Evolutionary conservation across 441 rosid genomes (phyloP).

Genomic region (Geranium incanum): DNA sequence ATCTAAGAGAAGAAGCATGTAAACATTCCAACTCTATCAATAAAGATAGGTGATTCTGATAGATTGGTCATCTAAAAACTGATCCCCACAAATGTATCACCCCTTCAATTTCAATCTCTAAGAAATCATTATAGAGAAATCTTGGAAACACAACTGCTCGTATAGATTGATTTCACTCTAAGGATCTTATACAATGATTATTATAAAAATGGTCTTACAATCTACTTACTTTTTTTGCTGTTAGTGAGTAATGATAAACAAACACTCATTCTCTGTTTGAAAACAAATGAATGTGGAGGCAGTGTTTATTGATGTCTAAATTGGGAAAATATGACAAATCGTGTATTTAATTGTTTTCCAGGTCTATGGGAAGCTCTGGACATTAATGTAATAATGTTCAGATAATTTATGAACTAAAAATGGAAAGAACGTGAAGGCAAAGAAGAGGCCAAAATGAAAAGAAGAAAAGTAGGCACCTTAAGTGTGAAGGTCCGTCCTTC

Average conservation of each 20-base stretch:
- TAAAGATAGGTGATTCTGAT: too few relatives aligned
- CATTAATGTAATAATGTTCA: background rate
- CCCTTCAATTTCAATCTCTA: too few relatives aligned
- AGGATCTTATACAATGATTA: background rate
- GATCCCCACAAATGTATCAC: too few relatives aligned
- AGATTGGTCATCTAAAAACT: too few relatives aligned
- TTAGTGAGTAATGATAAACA: background rate
- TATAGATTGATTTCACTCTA: background rate
- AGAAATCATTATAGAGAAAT: background rate
- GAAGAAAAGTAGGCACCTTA: slow-evolving; percentile 42
- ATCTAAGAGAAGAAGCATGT: too few relatives aligned
- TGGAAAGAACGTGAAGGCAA: background rate
- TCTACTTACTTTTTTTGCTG: background rate
- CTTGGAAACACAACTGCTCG: background rate
- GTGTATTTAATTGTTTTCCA: background rate
- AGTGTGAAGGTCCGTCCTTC: slow-evolving; percentile 97
- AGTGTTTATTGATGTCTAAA: background rate
- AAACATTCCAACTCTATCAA: too few relatives aligned
- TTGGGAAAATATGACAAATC: background rate
- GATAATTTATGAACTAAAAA: background rate
- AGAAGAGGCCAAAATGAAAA: background rate
- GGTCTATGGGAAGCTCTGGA: background rate
- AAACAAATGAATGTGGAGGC: background rate
- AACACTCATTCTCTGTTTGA: background rate
- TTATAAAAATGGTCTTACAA: background rate